Evolutionary conservation across 2,329 filamentous ascomycete genomes (phyloP).

Genomic region (Cercospora sojina): DNA sequence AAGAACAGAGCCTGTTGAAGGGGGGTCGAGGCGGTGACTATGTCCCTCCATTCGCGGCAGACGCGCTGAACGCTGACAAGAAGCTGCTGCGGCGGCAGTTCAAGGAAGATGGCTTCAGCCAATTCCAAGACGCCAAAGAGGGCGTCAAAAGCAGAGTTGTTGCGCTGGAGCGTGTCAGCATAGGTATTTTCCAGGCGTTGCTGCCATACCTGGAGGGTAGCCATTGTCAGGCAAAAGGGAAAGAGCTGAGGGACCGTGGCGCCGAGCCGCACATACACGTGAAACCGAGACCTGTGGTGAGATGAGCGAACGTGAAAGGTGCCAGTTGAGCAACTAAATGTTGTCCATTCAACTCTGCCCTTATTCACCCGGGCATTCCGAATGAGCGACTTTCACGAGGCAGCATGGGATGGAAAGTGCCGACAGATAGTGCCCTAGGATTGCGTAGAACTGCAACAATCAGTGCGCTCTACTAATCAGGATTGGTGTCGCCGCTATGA

Average conservation of each 20-base stretch:
- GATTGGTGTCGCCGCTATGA: background rate
- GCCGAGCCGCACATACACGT: background rate
- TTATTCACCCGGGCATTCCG: background rate
- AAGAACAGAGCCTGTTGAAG: conserved; percentile 24
- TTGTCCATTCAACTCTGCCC: background rate
- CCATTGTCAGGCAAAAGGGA: background rate
- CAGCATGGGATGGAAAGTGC: background rate
- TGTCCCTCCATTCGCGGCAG: conserved; percentile 16
- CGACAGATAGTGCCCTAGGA: background rate
- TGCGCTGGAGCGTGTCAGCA: background rate
- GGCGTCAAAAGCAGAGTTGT: background rate
- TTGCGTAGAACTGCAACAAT: background rate
- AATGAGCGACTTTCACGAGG: background rate
- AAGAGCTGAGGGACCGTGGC: background rate
- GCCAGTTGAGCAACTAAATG: background rate
- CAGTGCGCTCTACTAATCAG: background rate
- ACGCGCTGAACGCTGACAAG: conserved; percentile 20
- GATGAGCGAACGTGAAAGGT: background rate
- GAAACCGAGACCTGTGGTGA: background rate
- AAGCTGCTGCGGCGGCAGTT: conserved; percentile 14
- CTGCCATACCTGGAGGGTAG: background rate
- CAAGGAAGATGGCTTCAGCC: conserved; percentile 31
- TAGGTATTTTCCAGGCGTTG: background rate
- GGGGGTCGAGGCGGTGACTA: conserved; percentile 10
- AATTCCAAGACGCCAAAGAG: conserved; percentile 30